These are phyloP conservation scores for Apophysomyces ossiformis DNA, from an alignment of 371 early-diverging fungal genomes.

Conservation along the genomic window DNA sequence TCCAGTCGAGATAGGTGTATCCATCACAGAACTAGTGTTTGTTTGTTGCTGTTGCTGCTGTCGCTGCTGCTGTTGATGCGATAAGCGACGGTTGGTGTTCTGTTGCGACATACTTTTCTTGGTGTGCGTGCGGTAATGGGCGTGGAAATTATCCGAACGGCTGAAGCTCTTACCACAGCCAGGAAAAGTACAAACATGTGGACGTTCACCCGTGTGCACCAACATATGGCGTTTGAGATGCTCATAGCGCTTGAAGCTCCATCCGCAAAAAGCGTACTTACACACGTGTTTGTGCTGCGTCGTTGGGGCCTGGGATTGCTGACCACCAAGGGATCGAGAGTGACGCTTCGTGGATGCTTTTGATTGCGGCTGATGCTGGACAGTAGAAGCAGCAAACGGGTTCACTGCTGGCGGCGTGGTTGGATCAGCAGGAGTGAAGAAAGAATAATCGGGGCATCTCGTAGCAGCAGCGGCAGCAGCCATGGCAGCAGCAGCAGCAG, in stretches of 20 bases:
- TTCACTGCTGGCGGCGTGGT: conserved; percentile 1
- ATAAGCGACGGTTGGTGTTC: conserved; percentile 19
- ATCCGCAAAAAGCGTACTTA: conserved; percentile 55
- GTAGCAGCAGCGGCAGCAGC: conserved; percentile 14
- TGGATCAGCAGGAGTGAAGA: background rate
- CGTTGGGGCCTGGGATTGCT: conserved; percentile 34
- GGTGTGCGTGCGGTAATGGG: conserved; percentile 47
- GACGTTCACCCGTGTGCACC: conserved; percentile 69
- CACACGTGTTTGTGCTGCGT: conserved; percentile 43
- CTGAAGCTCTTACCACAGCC: conserved; percentile 79
- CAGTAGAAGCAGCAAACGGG: conserved; percentile 5
- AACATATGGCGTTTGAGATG: conserved; percentile 85
- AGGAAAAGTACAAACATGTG: conserved; percentile 68
- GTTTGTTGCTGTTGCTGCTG: conserved; percentile 5
- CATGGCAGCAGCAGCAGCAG: conserved; percentile 12
- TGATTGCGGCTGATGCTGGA: conserved; percentile 7
- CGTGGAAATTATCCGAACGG: conserved; percentile 77
- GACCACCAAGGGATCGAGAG: conserved; percentile 21
- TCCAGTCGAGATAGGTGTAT: conserved; percentile 20
- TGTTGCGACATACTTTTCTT: conserved; percentile 19
- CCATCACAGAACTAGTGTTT: background rate
- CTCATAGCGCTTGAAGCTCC: conserved; percentile 81
- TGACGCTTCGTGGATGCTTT: conserved; percentile 4
- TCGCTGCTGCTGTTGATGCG: too few relatives aligned
- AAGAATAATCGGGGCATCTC: conserved; percentile 10